Conservation (phyloP, 1,284 basidiomycete species). For the Athelia sp. region DNA sequence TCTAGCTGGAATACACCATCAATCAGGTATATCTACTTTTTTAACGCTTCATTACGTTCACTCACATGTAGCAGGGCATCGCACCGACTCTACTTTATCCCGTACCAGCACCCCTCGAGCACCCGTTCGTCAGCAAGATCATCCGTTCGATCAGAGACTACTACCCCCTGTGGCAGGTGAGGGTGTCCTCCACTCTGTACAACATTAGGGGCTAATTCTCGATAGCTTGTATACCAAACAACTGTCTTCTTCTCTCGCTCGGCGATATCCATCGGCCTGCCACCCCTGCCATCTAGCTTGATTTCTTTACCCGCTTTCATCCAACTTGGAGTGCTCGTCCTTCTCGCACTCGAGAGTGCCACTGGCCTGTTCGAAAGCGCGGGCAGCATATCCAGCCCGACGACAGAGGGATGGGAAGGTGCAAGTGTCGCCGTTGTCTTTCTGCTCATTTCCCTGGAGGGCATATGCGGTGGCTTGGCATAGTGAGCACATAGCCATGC, state of each 20-base stretch:
- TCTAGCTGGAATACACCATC: conserved; percentile 88
- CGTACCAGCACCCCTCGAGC: conserved; percentile 57
- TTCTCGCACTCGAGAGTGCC: conserved; percentile 63
- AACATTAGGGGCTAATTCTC: conserved; percentile 2
- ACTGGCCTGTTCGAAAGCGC: conserved; percentile 55
- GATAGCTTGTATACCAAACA: conserved; percentile 79
- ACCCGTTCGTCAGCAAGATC: conserved; percentile 67
- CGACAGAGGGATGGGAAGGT: conserved; percentile 26
- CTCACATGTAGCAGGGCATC: conserved; percentile 52
- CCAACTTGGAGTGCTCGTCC: conserved; percentile 60
- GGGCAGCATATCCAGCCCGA: conserved; percentile 18
- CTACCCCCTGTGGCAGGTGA: conserved; percentile 90
- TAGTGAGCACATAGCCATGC: too few relatives aligned
- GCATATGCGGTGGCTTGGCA: conserved; percentile 87
- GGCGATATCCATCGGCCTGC: conserved; percentile 83
- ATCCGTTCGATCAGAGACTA: conserved; percentile 89
- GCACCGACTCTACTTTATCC: conserved; percentile 91
- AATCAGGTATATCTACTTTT: conserved; percentile 59
- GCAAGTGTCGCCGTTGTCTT: conserved; percentile 66
- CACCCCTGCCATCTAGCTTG: conserved; percentile 69
- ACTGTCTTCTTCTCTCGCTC: conserved; percentile 96
- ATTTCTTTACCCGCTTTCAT: conserved; percentile 73
- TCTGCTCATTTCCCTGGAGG: conserved; percentile 77
- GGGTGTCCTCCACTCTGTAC: conserved; percentile 13
- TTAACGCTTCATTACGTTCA: conserved; percentile 1